Evolutionary conservation across 495 filamentous ascomycete species (phyloP).

Genomic region (Annulohypoxylon stygium): DNA sequence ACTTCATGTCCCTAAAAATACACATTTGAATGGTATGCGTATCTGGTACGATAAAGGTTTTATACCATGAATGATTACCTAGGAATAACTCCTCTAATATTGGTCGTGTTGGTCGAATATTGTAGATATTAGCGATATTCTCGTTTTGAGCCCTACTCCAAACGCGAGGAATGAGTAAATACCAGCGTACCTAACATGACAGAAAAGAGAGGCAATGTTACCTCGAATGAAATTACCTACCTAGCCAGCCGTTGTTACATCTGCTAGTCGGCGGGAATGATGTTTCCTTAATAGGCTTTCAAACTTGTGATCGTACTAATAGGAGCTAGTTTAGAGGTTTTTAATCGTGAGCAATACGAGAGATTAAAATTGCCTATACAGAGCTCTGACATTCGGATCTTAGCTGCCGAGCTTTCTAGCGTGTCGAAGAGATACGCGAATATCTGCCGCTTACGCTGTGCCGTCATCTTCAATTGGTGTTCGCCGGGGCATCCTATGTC

Average conservation of each 20-base stretch:
- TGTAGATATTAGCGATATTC: slow-evolving; percentile 5
- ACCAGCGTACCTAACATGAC: slow-evolving; percentile 25
- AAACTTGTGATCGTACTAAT: background rate
- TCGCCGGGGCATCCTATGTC: background rate
- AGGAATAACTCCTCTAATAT: slow-evolving; percentile 3
- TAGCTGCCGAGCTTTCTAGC: background rate
- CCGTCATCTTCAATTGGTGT: background rate
- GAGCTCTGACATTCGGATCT: background rate
- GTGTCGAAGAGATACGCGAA: background rate
- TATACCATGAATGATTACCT: slow-evolving; percentile 27
- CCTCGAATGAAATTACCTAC: slow-evolving; percentile 11
- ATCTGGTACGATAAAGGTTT: slow-evolving; percentile 31
- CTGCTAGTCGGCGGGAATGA: background rate
- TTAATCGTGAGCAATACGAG: background rate
- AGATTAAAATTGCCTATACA: background rate
- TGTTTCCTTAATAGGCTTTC: background rate
- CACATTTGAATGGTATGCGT: slow-evolving; percentile 28
- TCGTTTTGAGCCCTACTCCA: slow-evolving; percentile 12
- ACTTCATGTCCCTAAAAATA: slow-evolving; percentile 29
- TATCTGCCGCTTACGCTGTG: background rate
- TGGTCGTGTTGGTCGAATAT: slow-evolving; percentile 18
- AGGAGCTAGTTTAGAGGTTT: background rate
- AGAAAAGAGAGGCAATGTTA: slow-evolving; percentile 11
- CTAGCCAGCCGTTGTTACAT: background rate
- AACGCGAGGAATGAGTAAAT: slow-evolving; percentile 8